Conservation (phyloP, 495 filamentous ascomycete species). For the Penicillium alfredii region DNA sequence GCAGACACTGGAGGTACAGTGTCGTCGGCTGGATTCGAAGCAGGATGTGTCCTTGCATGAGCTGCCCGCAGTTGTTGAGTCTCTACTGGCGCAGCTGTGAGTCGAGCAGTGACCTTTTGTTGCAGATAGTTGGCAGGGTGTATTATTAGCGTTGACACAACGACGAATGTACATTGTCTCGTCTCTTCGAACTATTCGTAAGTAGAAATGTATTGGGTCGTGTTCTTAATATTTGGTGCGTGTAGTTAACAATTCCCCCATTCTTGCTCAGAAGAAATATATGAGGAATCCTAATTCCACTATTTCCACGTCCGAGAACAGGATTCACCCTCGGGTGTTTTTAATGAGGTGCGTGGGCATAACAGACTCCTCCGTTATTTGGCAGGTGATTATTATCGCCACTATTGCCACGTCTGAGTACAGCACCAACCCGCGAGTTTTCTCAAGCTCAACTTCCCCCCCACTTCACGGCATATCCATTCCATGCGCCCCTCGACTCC, state of each 20-base stretch:
- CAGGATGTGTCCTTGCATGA: constrained; percentile 41
- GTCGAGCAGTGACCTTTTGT: background rate
- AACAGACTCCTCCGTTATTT: background rate
- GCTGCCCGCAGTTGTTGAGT: constrained; percentile 32
- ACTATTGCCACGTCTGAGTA: constrained; percentile 9
- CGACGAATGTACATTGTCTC: constrained; percentile 9
- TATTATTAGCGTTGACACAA: constrained; percentile 6
- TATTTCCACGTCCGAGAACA: no score
- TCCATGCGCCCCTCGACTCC: constrained; percentile 3
- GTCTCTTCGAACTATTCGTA: no score
- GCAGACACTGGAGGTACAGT: constrained; percentile 68
- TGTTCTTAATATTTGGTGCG: no score
- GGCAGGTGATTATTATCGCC: constrained; percentile 1
- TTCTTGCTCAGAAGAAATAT: no score
- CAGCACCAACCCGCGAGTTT: no score
- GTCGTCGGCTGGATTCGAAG: constrained; percentile 51
- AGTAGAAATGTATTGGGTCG: no score
- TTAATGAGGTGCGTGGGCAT: constrained; percentile 4
- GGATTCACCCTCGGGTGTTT: no score
- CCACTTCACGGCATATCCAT: constrained; percentile 14
- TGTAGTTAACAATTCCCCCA: no score
- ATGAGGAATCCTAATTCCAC: background rate
- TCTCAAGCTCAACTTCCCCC: constrained; percentile 18
- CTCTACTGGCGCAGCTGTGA: constrained; percentile 40
- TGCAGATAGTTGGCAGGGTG: background rate